phyloP scores from a whole-genome alignment of 345 rosid species.

The Ailanthus altissimus region DNA sequence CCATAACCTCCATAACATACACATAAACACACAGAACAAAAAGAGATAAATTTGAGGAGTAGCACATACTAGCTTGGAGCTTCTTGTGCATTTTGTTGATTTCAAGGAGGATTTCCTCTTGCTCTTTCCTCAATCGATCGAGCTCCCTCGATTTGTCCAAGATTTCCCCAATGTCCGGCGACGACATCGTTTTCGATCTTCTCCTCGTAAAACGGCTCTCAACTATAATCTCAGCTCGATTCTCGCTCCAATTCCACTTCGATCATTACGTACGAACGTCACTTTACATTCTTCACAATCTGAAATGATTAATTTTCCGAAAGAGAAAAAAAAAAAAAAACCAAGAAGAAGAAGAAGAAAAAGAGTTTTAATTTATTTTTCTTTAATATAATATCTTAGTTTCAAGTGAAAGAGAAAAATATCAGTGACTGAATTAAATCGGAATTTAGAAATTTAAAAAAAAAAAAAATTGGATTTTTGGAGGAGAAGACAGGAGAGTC shows the following conservation, averaged over 20 bases:
- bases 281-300: neutral
- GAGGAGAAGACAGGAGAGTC: neutral
- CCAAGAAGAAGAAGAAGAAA: too few relatives aligned
- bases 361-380: too few relatives aligned
- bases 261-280: slow-evolving; percentile 3
- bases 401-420: slow-evolving; percentile 5
- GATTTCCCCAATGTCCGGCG: slow-evolving; percentile 64
- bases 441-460: neutral
- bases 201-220: neutral
- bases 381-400: neutral
- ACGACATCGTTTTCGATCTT: slow-evolving; percentile 43
- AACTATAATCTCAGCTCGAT: neutral
- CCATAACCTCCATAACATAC: neutral
- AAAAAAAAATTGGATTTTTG: neutral
- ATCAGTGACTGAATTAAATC: neutral
- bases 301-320: neutral
- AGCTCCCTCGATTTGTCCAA: slow-evolving; percentile 78
- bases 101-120: slow-evolving; percentile 59
- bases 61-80: slow-evolving; percentile 69
- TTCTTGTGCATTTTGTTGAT: slow-evolving; percentile 89
- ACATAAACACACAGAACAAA: neutral
- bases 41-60: neutral
- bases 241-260: neutral
- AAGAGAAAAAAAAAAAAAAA: neutral
- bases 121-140: slow-evolving; percentile 82